Evolutionary conservation across 345 rosid genomes (phyloP), one percentile per base, ranked within the genome.

Genomic region (Gynandropsis gynandra): DNA sequence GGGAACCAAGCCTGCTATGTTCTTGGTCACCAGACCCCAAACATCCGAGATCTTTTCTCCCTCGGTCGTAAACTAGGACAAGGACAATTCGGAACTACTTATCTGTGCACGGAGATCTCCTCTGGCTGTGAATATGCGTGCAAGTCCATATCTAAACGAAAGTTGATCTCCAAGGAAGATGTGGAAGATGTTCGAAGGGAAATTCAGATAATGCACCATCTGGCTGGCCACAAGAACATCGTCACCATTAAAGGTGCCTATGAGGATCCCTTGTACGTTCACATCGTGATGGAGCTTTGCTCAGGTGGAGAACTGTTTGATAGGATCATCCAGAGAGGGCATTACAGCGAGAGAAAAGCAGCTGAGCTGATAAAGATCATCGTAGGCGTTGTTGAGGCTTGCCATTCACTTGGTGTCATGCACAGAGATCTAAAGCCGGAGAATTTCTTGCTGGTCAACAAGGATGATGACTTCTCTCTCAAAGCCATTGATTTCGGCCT

Each of bases 401-500:
- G 98, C 50, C 96, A 90, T 56, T 90, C 98, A 0, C 95, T 90
- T 18, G 92, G 98, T 43, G 98, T 90, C 54, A 90, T 90, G 98
- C 98, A 90, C 64, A 75, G 98, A 76, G 98, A 90, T 71, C 78
- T 90, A 39, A 90, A 90, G 80, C 98, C 98, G 2, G 96, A 90
- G 76, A 90, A 90, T 52, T 90, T 90, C 77, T 73, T 90, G 83
- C 67, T 90, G 78, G 96, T 90, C 59, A 84, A 90, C 71, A 89
- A 80, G 76, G 97, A 89, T 52, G 89, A 89, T 62, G 97, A 90
- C 72, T 87, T 90, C 78, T 82, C 96, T 13, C 96, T 90, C 52
- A 90, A 90, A 64, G 96, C 98, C 69, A 90, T 90, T 50, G 98
- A 90, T 76, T 90, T 90, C 68, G 96, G 98, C 56, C 96, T 90